Conservation (phyloP, 2,329 filamentous ascomycete species). For the Pseudopithomyces chartarum region DNA sequence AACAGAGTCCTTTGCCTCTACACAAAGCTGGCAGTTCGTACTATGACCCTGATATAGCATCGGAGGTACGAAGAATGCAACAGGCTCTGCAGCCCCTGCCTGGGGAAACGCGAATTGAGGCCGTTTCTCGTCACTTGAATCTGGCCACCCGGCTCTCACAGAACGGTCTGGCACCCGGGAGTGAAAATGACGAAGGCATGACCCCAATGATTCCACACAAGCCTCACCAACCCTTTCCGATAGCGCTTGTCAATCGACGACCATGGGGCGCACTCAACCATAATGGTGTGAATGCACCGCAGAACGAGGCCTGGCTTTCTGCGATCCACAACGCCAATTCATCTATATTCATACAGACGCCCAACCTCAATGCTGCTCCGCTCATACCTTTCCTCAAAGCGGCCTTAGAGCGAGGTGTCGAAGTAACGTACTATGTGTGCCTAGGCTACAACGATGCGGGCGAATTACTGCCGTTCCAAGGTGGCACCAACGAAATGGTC, state of each 20-base stretch:
- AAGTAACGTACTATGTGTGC: conserved; percentile 73
- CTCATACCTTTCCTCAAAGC: conserved; percentile 66
- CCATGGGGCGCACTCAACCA: conserved; percentile 70
- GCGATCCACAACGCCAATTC: conserved; percentile 67
- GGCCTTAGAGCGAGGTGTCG: conserved; percentile 69
- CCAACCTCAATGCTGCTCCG: conserved; percentile 74
- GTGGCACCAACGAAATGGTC: conserved; percentile 76
- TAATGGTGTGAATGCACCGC: conserved; percentile 66
- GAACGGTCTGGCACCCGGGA: conserved; percentile 60
- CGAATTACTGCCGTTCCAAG: conserved; percentile 75
- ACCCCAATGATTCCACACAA: conserved; percentile 67
- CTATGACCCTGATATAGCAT: conserved; percentile 66
- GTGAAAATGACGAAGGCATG: conserved; percentile 61
- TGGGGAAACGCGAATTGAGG: conserved; percentile 61
- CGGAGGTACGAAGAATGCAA: conserved; percentile 67
- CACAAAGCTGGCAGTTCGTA: conserved; percentile 65
- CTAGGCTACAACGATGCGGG: conserved; percentile 81
- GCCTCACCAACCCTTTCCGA: conserved; percentile 64
- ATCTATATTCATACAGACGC: conserved; percentile 77
- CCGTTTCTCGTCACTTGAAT: conserved; percentile 68
- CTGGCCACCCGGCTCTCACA: conserved; percentile 58
- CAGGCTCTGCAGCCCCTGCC: conserved; percentile 56
- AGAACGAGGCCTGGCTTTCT: conserved; percentile 77
- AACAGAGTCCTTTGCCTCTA: conserved; percentile 50
- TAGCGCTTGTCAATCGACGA: conserved; percentile 72